These are phyloP conservation scores for Linnemannia elongata DNA, from an alignment of 192 early-diverging fungal genomes.

Conservation along the genomic window DNA sequence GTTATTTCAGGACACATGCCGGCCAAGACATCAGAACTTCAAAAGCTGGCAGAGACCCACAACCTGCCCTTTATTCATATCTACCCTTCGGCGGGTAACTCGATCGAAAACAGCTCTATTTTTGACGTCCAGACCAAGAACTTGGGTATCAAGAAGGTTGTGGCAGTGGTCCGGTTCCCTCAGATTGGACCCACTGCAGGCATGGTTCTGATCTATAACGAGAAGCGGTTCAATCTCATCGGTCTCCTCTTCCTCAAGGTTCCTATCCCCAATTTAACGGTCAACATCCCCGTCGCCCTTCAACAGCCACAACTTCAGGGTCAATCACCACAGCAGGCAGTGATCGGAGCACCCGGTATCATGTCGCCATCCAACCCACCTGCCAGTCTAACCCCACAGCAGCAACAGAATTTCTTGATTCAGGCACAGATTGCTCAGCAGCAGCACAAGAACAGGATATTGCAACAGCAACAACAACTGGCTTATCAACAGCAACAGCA, in stretches of 20 bases:
- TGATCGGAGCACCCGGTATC: constrained; percentile 21
- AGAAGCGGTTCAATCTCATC: constrained; percentile 43
- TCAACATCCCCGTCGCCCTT: not conserved
- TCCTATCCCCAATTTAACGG: constrained; percentile 36
- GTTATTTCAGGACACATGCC: constrained; percentile 41
- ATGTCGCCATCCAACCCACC: constrained; percentile 27
- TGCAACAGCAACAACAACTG: constrained; percentile 35
- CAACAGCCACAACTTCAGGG: constrained; percentile 35
- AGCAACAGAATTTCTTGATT: constrained; percentile 27
- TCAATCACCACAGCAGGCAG: constrained; percentile 22
- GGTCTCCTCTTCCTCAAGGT: constrained; percentile 50
- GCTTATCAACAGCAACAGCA: constrained; percentile 30
- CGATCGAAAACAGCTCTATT: constrained; percentile 45
- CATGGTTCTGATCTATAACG: constrained; percentile 53
- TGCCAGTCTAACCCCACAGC: constrained; percentile 23
- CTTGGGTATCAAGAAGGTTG: constrained; percentile 35
- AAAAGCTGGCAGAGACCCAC: constrained; percentile 41
- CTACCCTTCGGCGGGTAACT: constrained; percentile 33
- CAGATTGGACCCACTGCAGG: constrained; percentile 42
- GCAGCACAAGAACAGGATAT: constrained; percentile 25
- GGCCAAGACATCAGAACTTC: constrained; percentile 44
- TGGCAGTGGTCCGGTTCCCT: constrained; percentile 45
- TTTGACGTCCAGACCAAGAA: constrained; percentile 43
- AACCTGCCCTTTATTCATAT: constrained; percentile 46
- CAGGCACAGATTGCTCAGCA: constrained; percentile 48